These are phyloP conservation scores for Aspergillus biplanus DNA, from an alignment of 495 filamentous ascomycete genomes.

Conservation along the genomic window DNA sequence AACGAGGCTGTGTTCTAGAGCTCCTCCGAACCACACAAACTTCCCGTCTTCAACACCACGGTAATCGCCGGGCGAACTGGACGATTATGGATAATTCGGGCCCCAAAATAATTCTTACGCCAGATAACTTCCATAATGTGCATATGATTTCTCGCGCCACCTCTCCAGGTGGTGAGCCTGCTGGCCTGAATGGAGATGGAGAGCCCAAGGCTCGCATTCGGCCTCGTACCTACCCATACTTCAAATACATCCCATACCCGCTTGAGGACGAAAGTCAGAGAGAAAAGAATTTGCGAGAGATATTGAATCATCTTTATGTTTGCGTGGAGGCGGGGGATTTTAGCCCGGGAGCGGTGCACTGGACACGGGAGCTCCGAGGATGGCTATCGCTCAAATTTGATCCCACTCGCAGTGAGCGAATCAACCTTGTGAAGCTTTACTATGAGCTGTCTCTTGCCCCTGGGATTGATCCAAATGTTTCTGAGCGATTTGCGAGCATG, in stretches of 20 bases:
- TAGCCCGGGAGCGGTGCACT: constrained; percentile 88
- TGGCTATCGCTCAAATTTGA: constrained; percentile 98
- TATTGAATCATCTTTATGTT: constrained; percentile 90
- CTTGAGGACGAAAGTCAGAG: constrained; percentile 77
- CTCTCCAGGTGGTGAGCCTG: constrained; percentile 66
- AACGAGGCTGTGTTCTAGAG: constrained; percentile 27
- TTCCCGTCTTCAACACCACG: constrained; percentile 27
- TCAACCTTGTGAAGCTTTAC: constrained; percentile 86
- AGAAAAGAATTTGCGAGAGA: constrained; percentile 75
- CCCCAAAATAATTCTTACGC: constrained; percentile 46
- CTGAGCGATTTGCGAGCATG: constrained; percentile 95
- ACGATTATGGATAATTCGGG: constrained; percentile 46
- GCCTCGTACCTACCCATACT: constrained; percentile 91
- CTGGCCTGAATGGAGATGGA: constrained; percentile 54
- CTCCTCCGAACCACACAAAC: constrained; percentile 35
- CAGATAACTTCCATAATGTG: constrained; percentile 52
- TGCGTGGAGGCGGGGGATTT: constrained; percentile 92
- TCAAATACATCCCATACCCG: constrained; percentile 81
- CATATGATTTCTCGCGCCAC: constrained; percentile 64
- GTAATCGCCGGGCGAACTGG: constrained; percentile 22
- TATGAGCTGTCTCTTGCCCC: constrained; percentile 93
- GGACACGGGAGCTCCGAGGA: constrained; percentile 93
- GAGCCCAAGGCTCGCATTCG: constrained; percentile 70
- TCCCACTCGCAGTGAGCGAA: constrained; percentile 77
- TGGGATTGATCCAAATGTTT: constrained; percentile 76